These are phyloP conservation scores for Ceratocystis cacaofunesta DNA, from an alignment of 2,329 filamentous ascomycete species.

Conservation along the genomic window DNA sequence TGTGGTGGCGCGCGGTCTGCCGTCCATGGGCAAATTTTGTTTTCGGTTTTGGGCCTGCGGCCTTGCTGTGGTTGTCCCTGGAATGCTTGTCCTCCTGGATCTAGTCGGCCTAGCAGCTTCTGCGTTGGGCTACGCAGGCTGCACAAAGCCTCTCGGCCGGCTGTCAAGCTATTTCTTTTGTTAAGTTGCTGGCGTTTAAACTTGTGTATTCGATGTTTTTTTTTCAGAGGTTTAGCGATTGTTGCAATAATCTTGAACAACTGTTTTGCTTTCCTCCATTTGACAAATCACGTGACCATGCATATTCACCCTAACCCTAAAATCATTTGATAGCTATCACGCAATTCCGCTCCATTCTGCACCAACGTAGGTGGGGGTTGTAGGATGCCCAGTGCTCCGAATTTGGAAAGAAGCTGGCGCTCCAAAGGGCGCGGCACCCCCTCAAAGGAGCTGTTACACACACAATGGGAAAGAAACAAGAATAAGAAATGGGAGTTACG, in stretches of 20 bases:
- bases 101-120: neutral
- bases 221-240: neutral
- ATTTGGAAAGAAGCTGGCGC: neutral
- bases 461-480: neutral
- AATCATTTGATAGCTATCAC: neutral
- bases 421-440: neutral
- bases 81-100: neutral
- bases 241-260: neutral
- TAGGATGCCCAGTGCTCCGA: neutral
- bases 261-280: neutral
- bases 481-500: neutral
- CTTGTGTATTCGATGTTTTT: neutral
- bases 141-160: neutral
- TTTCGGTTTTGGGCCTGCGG: neutral
- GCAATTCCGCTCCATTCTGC: neutral
- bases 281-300: neutral
- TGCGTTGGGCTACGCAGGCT: neutral
- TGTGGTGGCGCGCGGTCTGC: neutral
- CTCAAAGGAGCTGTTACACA: neutral
- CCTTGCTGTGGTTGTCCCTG: neutral
- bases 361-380: neutral
- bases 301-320: neutral
- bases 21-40: neutral
- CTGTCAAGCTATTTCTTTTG: neutral
- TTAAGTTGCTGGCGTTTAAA: neutral